Base-by-base conservation (phyloP, 2,329 filamentous ascomycete genomes). In the Bisporella sp. region DNA sequence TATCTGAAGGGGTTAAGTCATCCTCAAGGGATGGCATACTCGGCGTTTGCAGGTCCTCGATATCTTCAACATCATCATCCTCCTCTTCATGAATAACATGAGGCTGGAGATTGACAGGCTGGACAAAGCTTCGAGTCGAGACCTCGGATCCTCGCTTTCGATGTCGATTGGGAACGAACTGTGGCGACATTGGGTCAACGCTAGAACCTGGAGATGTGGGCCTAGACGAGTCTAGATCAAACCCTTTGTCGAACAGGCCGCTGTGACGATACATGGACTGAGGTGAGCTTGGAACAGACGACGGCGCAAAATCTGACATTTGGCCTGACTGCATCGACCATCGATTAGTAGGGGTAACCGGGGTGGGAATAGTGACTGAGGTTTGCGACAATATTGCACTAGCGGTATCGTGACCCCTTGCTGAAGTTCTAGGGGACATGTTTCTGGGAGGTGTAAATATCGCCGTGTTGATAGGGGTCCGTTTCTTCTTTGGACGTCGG, bases 141-240 rank as follows among this genome's bases (percentile, higher is more conserved):
- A 73, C 67, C 51, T 79, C 78, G 0, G 83, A 83, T 0, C 71
- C 67, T 8, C 75, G 72, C 60, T 83, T 84, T 43, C 71, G 71
- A 57, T 82, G 78, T 57, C 81, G 77, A 21, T 58, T 64, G 11
- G 72, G 64, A 35, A 68, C 69, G 71, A 80, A 79, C 2, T 73
- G 73, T 1, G 77, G 80, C 41, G 85, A 86, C 60, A 80, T 72
- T 2, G 89, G 87, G 74, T 75, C 79, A 11, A 84, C 72, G 48
- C 83, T 85, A 1, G 89, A 95, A 12, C 87, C 84, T 0, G 93
- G 92, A 37, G 91, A 96, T 1, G 82, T 85, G 1, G 91, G 88
- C 45, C 84, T 77, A 8, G 88, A 90, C 3, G 79, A 84, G 47
- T 88, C 84, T 74, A 72, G 5, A 66, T 72, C 43, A 71, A 73